Percentiles rank a stretch among this genome's conserved stretches.
Evolutionary conservation across 208 protist species (phyloP).

Genomic region (Willaertia magna): DNA sequence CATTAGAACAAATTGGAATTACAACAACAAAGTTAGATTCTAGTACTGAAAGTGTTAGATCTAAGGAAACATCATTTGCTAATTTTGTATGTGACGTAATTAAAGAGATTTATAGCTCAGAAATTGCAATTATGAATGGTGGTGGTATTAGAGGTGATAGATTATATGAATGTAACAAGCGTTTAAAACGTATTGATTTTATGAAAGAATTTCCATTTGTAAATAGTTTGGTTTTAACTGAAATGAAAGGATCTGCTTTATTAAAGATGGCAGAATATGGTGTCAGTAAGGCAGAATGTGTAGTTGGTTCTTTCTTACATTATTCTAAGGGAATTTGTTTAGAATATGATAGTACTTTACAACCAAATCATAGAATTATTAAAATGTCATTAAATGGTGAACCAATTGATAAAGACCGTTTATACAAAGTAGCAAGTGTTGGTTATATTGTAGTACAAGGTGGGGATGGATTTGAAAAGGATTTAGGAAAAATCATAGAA

Average conservation of each 20-base stretch:
- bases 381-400: not conserved
- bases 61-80: not conserved
- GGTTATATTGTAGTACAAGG: not conserved
- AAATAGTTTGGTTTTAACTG: not conserved
- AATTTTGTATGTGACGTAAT: not conserved
- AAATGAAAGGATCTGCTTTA: not conserved
- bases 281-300: not conserved
- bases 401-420: not conserved
- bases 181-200: not conserved
- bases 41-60: not conserved
- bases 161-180: not conserved
- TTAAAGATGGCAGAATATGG: not conserved
- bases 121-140: not conserved
- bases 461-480: not conserved
- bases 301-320: not conserved
- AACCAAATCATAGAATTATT: not conserved
- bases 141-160: not conserved
- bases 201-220: not conserved
- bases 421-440: not conserved
- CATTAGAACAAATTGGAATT: not conserved
- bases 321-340: not conserved
- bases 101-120: not conserved
- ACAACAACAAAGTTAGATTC: not conserved
- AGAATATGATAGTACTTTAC: not conserved
- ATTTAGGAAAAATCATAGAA: not conserved